Percentiles rank a stretch among this genome's conserved stretches.
Conservation (phyloP, 1,284 basidiomycete species). For the Pterulicium gracile region DNA sequence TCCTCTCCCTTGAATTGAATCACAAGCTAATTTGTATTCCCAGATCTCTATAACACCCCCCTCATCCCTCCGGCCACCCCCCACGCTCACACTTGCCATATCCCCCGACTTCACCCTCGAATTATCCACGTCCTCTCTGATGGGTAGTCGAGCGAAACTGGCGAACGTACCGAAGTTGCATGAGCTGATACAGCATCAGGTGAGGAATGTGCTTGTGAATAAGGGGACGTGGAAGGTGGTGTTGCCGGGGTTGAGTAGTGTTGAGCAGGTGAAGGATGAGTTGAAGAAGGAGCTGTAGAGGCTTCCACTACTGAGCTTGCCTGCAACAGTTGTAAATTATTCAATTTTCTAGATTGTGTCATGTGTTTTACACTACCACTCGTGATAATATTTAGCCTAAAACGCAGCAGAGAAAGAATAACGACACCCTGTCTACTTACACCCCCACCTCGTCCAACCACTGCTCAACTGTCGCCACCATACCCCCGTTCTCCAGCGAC, state of each 20-base stretch:
- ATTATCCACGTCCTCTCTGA: conserved; percentile 63
- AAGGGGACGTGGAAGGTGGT: conserved; percentile 58
- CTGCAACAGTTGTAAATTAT: not conserved
- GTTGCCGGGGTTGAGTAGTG: conserved; percentile 50
- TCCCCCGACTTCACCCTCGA: conserved; percentile 58
- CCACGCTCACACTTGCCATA: conserved; percentile 48
- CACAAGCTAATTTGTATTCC: no score
- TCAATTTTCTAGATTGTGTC: not conserved
- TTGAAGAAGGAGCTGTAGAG: conserved; percentile 23
- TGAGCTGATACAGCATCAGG: conserved; percentile 69
- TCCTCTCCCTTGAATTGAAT: not conserved
- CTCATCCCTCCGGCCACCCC: conserved; percentile 31
- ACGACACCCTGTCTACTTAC: no score
- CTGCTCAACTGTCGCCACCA: conserved; percentile 22
- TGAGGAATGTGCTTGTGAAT: conserved; percentile 46
- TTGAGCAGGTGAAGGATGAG: conserved; percentile 32
- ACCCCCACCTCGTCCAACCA: conserved; percentile 38
- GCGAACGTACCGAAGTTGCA: conserved; percentile 78
- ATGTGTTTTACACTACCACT: conserved; percentile 1
- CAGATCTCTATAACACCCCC: conserved; percentile 45
- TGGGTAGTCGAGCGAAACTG: conserved; percentile 76
- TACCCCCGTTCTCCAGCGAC: conserved; percentile 20
- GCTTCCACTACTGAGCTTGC: not conserved
- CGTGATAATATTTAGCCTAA: no score
- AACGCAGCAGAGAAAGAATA: no score